phyloP scores from a whole-genome alignment of 192 early-diverging fungal genomes.

The Coemansia sp. region DNA sequence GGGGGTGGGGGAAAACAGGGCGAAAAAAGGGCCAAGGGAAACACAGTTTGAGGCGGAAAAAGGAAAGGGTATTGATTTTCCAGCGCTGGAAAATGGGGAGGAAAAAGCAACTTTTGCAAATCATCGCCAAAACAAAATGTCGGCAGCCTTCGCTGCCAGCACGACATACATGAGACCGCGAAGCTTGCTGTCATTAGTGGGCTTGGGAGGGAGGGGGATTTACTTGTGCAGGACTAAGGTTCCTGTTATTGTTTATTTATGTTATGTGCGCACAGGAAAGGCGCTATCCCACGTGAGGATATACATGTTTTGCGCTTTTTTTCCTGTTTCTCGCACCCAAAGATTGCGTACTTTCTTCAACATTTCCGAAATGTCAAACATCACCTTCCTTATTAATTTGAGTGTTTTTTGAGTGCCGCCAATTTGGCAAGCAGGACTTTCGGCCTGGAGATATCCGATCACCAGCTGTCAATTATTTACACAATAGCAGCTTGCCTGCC shows the following conservation, averaged over 20 bases:
- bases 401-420: background rate
- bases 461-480: background rate
- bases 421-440: background rate
- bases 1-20: too few species aligned
- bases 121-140: background rate
- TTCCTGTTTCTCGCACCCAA: too few species aligned
- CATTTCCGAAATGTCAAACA: background rate
- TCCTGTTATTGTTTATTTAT: background rate
- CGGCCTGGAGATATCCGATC: background rate
- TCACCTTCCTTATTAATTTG: background rate
- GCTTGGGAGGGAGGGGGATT: background rate
- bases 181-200: background rate
- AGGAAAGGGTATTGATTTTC: conserved; percentile 2
- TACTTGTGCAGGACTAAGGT: conserved; percentile 4
- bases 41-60: conserved; percentile 4
- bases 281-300: background rate
- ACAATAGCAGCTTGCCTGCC: background rate
- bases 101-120: background rate
- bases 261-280: background rate
- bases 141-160: background rate
- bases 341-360: background rate
- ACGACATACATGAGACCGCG: conserved; percentile 5
- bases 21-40: background rate
- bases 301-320: background rate
- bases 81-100: background rate